Conservation (phyloP, 2,329 filamentous ascomycete genomes). For the Aspergillus pseudoterreus region DNA sequence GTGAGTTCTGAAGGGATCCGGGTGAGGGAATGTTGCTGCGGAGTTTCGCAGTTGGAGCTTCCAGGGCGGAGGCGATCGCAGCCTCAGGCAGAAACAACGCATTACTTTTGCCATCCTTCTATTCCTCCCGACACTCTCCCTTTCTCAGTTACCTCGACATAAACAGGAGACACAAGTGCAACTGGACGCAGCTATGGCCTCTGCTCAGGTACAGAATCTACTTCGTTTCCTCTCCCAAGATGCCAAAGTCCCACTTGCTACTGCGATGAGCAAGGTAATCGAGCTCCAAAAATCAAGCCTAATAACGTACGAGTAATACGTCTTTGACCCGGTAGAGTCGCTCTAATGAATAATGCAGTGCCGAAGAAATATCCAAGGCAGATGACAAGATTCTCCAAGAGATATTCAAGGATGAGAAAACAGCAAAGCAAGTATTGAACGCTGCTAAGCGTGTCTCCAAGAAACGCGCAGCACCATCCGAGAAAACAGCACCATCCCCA, state of each 20-base stretch:
- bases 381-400: conserved; percentile 41
- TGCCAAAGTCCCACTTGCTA: conserved; percentile 52
- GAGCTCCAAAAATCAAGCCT: conserved; percentile 51
- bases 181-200: conserved; percentile 15
- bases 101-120: neutral
- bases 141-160: neutral
- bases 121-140: neutral
- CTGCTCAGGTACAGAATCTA: conserved; percentile 38
- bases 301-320: conserved; percentile 27
- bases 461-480: conserved; percentile 47
- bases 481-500: conserved; percentile 27
- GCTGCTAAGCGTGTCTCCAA: conserved; percentile 56
- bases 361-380: conserved; percentile 49
- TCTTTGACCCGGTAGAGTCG: neutral
- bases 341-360: conserved; percentile 11
- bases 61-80: conserved; percentile 15
- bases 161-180: neutral
- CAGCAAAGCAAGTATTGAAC: conserved; percentile 54
- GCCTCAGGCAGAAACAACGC: conserved; percentile 11
- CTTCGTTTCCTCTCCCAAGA: conserved; percentile 58
- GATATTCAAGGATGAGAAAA: conserved; percentile 51
- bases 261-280: conserved; percentile 53
- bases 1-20: neutral
- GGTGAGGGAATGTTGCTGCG: neutral
- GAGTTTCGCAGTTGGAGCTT: conserved; percentile 4